Evolutionary conservation across 116 monocot genomes (phyloP).

Genomic region (Phalaenopsis hybrid): DNA sequence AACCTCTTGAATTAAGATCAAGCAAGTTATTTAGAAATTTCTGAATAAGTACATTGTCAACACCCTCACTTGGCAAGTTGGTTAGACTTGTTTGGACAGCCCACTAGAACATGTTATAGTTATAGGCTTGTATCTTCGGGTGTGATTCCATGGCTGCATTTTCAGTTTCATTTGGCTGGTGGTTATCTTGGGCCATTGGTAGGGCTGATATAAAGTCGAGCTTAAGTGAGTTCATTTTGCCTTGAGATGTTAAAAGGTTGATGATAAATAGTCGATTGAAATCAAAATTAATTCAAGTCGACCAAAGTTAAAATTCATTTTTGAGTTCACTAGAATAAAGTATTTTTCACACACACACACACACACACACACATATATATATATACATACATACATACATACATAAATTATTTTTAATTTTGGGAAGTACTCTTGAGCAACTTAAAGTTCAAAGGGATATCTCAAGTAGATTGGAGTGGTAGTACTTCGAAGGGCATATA

Average conservation of each 20-base stretch:
- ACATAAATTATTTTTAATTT: background rate
- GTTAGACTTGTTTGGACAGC: background rate
- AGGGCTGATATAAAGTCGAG: background rate
- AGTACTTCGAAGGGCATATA: no score
- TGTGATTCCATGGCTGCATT: background rate
- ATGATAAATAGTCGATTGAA: background rate
- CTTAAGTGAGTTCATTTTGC: background rate
- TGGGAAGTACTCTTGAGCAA: no score
- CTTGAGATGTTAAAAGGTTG: background rate
- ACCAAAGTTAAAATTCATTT: background rate
- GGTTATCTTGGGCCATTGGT: background rate
- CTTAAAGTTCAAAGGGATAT: no score
- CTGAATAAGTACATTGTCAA: background rate
- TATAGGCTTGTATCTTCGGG: background rate
- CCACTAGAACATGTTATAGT: background rate
- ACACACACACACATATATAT: no score
- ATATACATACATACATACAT: no score
- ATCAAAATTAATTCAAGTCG: background rate
- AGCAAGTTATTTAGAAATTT: background rate
- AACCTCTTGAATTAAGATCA: background rate
- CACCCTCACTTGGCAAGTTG: background rate
- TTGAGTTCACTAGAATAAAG: background rate
- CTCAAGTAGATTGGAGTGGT: no score
- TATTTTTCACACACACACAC: no score
- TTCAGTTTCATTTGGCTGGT: background rate